phyloP scores from a whole-genome alignment of 352 stramenopile species.

The Pythium scleroteichum region DNA sequence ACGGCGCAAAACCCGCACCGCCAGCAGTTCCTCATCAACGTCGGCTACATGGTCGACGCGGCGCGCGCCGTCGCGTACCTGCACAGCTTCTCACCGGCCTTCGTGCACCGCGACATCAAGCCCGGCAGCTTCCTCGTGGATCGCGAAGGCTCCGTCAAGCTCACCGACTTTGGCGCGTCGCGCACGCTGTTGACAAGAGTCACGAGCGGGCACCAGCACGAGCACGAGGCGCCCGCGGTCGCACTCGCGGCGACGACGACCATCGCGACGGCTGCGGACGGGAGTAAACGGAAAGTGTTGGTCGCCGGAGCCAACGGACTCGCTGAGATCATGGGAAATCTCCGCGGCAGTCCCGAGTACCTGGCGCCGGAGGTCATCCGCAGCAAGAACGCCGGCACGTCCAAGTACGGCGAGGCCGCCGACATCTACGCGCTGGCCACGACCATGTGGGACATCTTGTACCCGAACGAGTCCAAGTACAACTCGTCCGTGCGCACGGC shows the following conservation, averaged over 20 bases:
- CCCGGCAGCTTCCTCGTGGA: constrained; percentile 65
- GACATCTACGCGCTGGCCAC: constrained; percentile 56
- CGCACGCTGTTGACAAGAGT: constrained; percentile 24
- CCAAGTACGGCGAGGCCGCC: constrained; percentile 40
- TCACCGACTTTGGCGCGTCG: constrained; percentile 65
- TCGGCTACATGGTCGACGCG: constrained; percentile 51
- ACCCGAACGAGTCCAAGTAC: constrained; percentile 38
- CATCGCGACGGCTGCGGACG: neutral
- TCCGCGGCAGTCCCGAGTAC: constrained; percentile 45
- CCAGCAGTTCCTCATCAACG: constrained; percentile 35
- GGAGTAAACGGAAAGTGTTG: constrained; percentile 7
- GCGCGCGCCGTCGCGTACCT: constrained; percentile 45
- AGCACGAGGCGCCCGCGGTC: constrained; percentile 3
- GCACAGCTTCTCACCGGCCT: constrained; percentile 51
- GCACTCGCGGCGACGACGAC: neutral
- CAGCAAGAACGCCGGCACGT: constrained; percentile 22
- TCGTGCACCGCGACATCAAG: constrained; percentile 57
- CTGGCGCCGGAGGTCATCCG: constrained; percentile 65
- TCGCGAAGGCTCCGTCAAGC: constrained; percentile 38
- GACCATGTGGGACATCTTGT: constrained; percentile 56
- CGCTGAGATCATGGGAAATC: constrained; percentile 22
- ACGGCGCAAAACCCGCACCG: constrained; percentile 10
- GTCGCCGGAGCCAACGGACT: neutral
- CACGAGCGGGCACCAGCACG: constrained; percentile 16
- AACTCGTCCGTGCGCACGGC: constrained; percentile 14